Evolutionary conservation across 1,139 yeast species (phyloP).

Genomic region (Taphrina betulina): DNA sequence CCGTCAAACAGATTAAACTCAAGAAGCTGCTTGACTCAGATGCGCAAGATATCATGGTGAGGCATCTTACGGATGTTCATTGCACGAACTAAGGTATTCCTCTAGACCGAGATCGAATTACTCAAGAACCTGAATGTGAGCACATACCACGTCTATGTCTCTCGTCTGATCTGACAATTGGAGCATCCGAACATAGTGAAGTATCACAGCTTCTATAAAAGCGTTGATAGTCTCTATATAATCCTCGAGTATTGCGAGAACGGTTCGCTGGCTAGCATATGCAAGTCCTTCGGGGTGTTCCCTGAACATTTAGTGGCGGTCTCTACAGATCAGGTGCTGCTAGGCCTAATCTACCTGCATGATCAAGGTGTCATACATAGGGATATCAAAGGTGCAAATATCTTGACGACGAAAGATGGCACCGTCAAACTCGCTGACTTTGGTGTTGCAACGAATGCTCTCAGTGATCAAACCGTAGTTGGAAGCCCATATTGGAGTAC

Average conservation of each 20-base stretch:
- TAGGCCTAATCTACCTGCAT: conserved; percentile 69
- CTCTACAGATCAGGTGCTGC: conserved; percentile 68
- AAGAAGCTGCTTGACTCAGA: conserved; percentile 46
- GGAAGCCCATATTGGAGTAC: conserved; percentile 77
- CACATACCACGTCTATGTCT: too few species aligned
- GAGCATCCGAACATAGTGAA: conserved; percentile 82
- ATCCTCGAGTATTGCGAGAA: conserved; percentile 80
- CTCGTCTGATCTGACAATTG: too few species aligned
- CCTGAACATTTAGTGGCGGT: conserved; percentile 62
- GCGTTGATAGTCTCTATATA: conserved; percentile 63
- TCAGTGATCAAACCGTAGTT: conserved; percentile 43
- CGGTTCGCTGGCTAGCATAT: conserved; percentile 75
- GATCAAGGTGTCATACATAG: conserved; percentile 73
- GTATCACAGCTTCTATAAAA: conserved; percentile 82
- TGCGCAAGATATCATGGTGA: conserved; percentile 40
- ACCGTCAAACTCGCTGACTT: conserved; percentile 72
- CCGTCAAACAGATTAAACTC: conserved; percentile 76
- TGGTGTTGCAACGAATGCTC: conserved; percentile 62
- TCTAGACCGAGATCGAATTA: conserved; percentile 55
- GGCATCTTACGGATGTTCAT: neutral
- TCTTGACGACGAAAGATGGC: conserved; percentile 60
- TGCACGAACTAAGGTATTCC: conserved; percentile 5
- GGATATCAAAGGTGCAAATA: conserved; percentile 78
- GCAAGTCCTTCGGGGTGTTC: conserved; percentile 54
- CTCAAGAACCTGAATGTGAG: conserved; percentile 72